These are phyloP conservation scores for Albugo laibachii DNA, from an alignment of 352 stramenopile genomes.

Conservation along the genomic window DNA sequence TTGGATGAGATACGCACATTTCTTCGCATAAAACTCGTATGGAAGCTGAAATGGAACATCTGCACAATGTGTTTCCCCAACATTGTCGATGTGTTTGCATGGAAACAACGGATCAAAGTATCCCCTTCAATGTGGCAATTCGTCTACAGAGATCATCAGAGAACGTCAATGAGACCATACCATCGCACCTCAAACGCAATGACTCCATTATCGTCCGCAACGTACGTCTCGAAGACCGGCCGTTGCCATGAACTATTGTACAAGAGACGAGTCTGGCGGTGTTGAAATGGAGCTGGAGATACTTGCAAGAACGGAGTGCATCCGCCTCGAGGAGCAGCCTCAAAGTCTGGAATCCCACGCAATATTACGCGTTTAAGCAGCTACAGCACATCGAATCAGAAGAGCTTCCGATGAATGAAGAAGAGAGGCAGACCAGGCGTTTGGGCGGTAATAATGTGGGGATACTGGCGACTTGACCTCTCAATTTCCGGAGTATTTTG, in stretches of 20 bases:
- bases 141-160: slow-evolving; percentile 12
- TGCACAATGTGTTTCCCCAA: slow-evolving; percentile 61
- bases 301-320: slow-evolving; percentile 49
- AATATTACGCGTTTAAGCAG: slow-evolving; percentile 7
- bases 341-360: slow-evolving; percentile 62
- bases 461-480: slow-evolving; percentile 28
- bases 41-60: slow-evolving; percentile 76
- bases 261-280: slow-evolving; percentile 25
- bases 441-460: slow-evolving; percentile 28
- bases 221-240: slow-evolving; percentile 37
- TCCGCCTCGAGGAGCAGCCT: slow-evolving; percentile 27
- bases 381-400: neutral
- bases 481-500: slow-evolving; percentile 32
- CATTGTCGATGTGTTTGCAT: slow-evolving; percentile 48
- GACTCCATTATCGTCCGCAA: slow-evolving; percentile 20
- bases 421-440: slow-evolving; percentile 15
- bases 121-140: slow-evolving; percentile 58
- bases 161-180: neutral
- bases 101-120: slow-evolving; percentile 44
- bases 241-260: slow-evolving; percentile 60
- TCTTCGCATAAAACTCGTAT: slow-evolving; percentile 52
- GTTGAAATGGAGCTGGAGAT: slow-evolving; percentile 33
- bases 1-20: slow-evolving; percentile 1
- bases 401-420: too few relatives aligned
- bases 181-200: slow-evolving; percentile 36